Base-by-base conservation (phyloP, 208 protist species). In the Leishmania amazonensis region DNA sequence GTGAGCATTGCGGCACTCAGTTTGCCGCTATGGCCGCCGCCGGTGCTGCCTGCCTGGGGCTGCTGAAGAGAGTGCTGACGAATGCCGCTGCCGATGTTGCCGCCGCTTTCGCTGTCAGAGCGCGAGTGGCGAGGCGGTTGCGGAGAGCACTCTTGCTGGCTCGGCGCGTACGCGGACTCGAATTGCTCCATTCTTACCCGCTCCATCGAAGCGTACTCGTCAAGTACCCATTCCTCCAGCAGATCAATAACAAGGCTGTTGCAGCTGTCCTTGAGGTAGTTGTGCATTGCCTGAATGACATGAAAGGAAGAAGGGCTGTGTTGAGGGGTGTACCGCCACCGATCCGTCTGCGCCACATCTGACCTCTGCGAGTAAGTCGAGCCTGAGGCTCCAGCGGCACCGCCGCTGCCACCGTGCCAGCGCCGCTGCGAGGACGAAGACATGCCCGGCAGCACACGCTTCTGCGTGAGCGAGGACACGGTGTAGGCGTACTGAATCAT, bases 401-500 rank as follows among this genome's bases (percentile, higher is more conserved):
- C 8, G 57, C 75, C 40, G 57, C 75, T 67, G 62, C 76, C 47
- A 35, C 42, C 72, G 35, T 82, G 78, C 83, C 83, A 77, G 49
- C 78, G 78, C 45, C 83, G 58, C 78, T 86, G 83, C 79, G 83
- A 49, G 19, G 83, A 74, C 21, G 83, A 73, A 8, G 78, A 82
- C 58, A 85, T 79, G 58, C 70, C 76, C 19, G 78, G 75, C 47
- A 85, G 75, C 49, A 87, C 64, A 35, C 85, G 86, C 71, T 83
- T 84, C 83, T 93, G 86, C 45, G 85, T 85, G 0, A 93, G 85
- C 35, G 88, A 86, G 9, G 90, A 91, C 24, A 91, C 84, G 19
- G 88, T 94, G 83, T 87, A 94, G 75, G 70, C 76, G 76, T 94
- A 89, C 74, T 87, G 80, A 53, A 94, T 84, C 58, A 89, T 87